These are phyloP conservation scores for Leptoxyphium fumago DNA, from an alignment of 2,329 filamentous ascomycete genomes.

Conservation along the genomic window DNA sequence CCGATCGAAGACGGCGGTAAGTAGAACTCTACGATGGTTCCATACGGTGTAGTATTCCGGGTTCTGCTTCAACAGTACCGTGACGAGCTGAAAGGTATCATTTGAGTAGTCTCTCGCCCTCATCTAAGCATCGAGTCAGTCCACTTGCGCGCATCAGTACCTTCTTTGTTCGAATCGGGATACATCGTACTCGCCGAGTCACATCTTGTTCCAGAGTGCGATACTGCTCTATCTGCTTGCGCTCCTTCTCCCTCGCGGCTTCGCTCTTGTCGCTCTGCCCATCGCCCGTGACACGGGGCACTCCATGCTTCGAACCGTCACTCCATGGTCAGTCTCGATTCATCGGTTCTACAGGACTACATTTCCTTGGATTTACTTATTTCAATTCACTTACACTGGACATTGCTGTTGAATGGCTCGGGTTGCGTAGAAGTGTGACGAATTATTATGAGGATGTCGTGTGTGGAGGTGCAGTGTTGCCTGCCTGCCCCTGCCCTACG, in stretches of 20 bases:
- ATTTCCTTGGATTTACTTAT: too few species aligned
- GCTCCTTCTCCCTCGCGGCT: conserved; percentile 56
- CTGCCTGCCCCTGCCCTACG: too few species aligned
- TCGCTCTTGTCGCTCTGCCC: conserved; percentile 44
- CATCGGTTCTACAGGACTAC: too few species aligned
- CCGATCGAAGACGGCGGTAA: conserved; percentile 45
- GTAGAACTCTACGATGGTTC: conserved; percentile 66
- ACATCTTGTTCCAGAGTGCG: conserved; percentile 25
- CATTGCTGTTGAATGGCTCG: too few species aligned
- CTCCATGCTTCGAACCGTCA: conserved; percentile 52
- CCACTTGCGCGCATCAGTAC: not conserved
- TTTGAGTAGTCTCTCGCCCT: conserved; percentile 31
- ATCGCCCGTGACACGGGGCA: conserved; percentile 43
- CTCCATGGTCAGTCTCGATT: too few species aligned
- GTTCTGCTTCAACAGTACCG: conserved; percentile 57
- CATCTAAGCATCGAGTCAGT: conserved; percentile 17
- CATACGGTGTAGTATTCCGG: conserved; percentile 85
- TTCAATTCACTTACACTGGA: too few species aligned
- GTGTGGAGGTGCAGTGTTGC: too few species aligned
- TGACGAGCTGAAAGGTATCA: conserved; percentile 49
- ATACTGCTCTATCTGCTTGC: conserved; percentile 44
- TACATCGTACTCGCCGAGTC: not conserved
- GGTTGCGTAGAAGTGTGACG: too few species aligned
- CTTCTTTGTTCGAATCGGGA: not conserved
- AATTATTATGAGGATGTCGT: too few species aligned